A percentile compares a stretch with the other conserved stretches of the same genome.
phyloP scores from a whole-genome alignment of 345 rosid species.

The Draba incana region DNA sequence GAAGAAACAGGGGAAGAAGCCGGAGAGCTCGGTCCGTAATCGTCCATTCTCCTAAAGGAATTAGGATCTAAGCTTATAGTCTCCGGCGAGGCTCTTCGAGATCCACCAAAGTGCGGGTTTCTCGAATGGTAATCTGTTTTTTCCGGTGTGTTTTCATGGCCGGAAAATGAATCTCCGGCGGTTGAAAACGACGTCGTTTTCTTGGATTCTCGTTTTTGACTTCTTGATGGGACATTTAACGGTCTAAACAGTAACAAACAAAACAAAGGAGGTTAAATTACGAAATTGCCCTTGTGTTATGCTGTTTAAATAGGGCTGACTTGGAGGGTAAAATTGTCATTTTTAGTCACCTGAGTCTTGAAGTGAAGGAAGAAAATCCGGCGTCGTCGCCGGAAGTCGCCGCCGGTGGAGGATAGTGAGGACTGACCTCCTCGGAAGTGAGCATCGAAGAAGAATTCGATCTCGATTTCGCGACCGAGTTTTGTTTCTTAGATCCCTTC shows the following conservation, averaged over 20 bases:
- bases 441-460: constrained; percentile 78
- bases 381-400: constrained; percentile 56
- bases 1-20: constrained; percentile 74
- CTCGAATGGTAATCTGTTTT: constrained; percentile 35
- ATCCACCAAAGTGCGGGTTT: constrained; percentile 39
- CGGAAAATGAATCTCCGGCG: constrained; percentile 37
- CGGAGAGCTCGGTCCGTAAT: constrained; percentile 66
- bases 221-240: constrained; percentile 70
- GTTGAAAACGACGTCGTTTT: constrained; percentile 45
- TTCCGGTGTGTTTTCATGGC: constrained; percentile 45
- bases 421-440: constrained; percentile 83
- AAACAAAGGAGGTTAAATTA: constrained; percentile 6
- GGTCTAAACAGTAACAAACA: constrained; percentile 48
- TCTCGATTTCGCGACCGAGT: constrained; percentile 37
- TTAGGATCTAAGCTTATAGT: constrained; percentile 60
- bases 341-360: constrained; percentile 67
- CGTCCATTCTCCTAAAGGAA: constrained; percentile 59
- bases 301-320: accelerated
- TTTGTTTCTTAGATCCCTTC: constrained; percentile 56
- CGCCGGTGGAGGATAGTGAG: constrained; percentile 53
- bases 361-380: constrained; percentile 73
- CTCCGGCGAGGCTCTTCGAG: constrained; percentile 69
- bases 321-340: constrained; percentile 6
- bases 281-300: neutral
- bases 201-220: constrained; percentile 40